A percentile compares a stretch with the other conserved stretches of the same genome.
These are phyloP conservation scores for Naganishia albida DNA, from an alignment of 1,284 basidiomycete species.

Conservation along the genomic window DNA sequence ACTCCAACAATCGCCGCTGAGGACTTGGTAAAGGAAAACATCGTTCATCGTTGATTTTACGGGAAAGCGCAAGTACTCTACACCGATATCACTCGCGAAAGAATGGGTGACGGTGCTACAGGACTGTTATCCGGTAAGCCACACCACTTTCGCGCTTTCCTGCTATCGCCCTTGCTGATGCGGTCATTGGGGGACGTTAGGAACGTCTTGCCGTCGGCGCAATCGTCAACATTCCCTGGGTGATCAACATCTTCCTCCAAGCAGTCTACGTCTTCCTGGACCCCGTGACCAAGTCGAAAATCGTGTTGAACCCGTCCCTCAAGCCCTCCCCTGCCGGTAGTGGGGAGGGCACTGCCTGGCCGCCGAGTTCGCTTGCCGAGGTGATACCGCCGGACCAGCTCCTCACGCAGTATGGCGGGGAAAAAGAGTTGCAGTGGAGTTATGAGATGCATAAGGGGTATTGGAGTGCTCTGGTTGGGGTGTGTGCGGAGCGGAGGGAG, in stretches of 20 bases:
- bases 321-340: neutral
- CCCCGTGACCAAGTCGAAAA: constrained; percentile 34
- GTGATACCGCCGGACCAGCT: constrained; percentile 29
- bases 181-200: constrained; percentile 42
- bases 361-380: constrained; percentile 2
- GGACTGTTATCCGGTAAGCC: constrained; percentile 31
- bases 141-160: constrained; percentile 29
- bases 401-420: constrained; percentile 28
- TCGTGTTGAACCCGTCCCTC: constrained; percentile 25
- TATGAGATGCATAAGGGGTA: constrained; percentile 27
- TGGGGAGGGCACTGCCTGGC: neutral
- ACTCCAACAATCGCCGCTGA: neutral
- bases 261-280: constrained; percentile 52
- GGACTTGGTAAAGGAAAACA: constrained; percentile 34
- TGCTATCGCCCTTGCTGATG: constrained; percentile 32
- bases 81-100: constrained; percentile 30
- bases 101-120: constrained; percentile 32
- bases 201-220: constrained; percentile 42
- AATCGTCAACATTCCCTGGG: constrained; percentile 47
- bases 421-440: constrained; percentile 4
- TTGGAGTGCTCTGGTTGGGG: constrained; percentile 25
- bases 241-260: constrained; percentile 45
- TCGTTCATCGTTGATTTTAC: constrained; percentile 47
- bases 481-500: constrained; percentile 27
- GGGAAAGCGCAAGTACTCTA: constrained; percentile 45